phyloP scores from a whole-genome alignment of 1,284 basidiomycete genomes.

The Exobasidium cylindrosporum region DNA sequence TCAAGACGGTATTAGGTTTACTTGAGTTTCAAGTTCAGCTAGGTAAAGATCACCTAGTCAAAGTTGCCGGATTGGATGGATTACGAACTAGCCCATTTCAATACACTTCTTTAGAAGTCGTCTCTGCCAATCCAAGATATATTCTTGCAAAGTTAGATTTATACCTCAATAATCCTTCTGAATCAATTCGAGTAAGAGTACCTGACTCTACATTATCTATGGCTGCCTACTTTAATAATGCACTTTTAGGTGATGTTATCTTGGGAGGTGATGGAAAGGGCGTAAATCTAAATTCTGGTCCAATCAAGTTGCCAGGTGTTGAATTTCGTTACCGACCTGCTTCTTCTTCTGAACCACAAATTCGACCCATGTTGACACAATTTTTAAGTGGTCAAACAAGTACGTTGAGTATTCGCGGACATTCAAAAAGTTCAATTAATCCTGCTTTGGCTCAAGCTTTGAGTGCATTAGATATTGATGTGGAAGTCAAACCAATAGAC shows the following conservation, averaged over 20 bases:
- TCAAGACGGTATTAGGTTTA: constrained; percentile 28
- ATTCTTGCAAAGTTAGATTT: constrained; percentile 34
- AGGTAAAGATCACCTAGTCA: constrained; percentile 14
- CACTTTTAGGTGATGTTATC: constrained; percentile 30
- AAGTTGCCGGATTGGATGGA: constrained; percentile 14
- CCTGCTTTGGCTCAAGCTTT: constrained; percentile 30
- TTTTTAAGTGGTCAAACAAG: constrained; percentile 36
- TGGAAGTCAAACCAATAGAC: constrained; percentile 40
- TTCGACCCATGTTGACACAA: constrained; percentile 35
- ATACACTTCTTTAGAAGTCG: constrained; percentile 35
- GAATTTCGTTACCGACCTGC: constrained; percentile 38
- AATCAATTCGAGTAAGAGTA: constrained; percentile 24
- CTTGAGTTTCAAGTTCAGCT: constrained; percentile 30
- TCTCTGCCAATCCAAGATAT: constrained; percentile 27
- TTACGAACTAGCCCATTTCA: constrained; percentile 30
- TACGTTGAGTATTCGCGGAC: constrained; percentile 38
- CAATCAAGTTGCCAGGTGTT: constrained; percentile 30
- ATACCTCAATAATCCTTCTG: constrained; percentile 40
- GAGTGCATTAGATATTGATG: constrained; percentile 26
- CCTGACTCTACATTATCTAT: constrained; percentile 34
- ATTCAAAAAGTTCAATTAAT: constrained; percentile 32
- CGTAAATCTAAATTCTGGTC: constrained; percentile 26
- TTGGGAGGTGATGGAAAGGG: constrained; percentile 9
- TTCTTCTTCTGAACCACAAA: constrained; percentile 19
- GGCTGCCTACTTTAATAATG: constrained; percentile 32